Conservation (phyloP, 2,329 filamentous ascomycete genomes). For the Trichoderma citrinoviride region DNA sequence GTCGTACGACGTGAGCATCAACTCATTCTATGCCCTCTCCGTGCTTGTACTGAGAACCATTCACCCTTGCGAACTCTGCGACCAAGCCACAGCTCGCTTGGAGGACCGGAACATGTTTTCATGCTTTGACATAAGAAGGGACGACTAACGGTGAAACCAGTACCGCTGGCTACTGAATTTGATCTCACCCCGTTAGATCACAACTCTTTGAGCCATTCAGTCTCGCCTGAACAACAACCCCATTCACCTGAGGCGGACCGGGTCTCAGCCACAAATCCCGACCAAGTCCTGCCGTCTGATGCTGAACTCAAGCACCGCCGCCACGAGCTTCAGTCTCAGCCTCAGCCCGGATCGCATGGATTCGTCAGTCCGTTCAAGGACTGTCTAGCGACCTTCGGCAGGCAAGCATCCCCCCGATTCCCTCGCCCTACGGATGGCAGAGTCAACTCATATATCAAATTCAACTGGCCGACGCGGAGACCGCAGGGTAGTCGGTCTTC, state of each 20-base stretch:
- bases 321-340: neutral
- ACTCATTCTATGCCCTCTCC: neutral
- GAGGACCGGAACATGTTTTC: slow-evolving; percentile 19
- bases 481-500: neutral
- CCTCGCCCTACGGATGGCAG: slow-evolving; percentile 34
- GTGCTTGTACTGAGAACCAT: neutral
- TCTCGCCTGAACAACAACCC: neutral
- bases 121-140: slow-evolving; percentile 29
- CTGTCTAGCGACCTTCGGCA: slow-evolving; percentile 32
- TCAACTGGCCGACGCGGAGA: slow-evolving; percentile 34
- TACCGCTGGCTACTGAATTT: slow-evolving; percentile 25
- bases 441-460: slow-evolving; percentile 41
- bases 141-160: slow-evolving; percentile 33
- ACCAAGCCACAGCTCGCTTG: neutral
- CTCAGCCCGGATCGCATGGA: neutral
- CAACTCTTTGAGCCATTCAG: neutral
- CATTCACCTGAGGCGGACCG: slow-evolving; percentile 25
- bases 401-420: slow-evolving; percentile 28
- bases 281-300: slow-evolving; percentile 1
- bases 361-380: slow-evolving; percentile 37
- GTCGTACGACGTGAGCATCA: neutral
- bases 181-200: slow-evolving; percentile 24
- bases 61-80: neutral
- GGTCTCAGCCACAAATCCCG: slow-evolving; percentile 18
- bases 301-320: slow-evolving; percentile 19